Conservation (phyloP, 208 protist genomes). For the Lotmaria passim region DNA sequence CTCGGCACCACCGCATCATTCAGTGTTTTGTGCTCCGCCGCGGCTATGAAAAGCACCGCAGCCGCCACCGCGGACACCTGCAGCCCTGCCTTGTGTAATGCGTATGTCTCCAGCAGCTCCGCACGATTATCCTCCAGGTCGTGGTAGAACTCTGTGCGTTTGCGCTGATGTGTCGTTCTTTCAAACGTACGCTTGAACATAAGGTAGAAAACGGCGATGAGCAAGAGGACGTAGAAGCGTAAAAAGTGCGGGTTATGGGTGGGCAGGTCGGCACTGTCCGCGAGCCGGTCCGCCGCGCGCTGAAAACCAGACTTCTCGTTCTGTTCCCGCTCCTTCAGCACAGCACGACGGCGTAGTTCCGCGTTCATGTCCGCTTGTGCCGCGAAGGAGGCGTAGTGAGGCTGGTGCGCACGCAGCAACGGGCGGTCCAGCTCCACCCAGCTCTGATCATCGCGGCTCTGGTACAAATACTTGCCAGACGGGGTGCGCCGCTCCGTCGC, state of each 20-base stretch:
- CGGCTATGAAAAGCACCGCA: constrained; percentile 67
- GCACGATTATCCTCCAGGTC: constrained; percentile 54
- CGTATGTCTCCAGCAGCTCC: constrained; percentile 49
- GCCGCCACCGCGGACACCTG: constrained; percentile 64
- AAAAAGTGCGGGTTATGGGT: constrained; percentile 55
- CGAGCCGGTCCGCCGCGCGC: constrained; percentile 52
- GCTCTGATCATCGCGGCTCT: constrained; percentile 74
- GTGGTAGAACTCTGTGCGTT: constrained; percentile 57
- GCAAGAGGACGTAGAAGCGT: constrained; percentile 47
- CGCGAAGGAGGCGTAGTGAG: constrained; percentile 73
- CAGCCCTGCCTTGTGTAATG: constrained; percentile 46
- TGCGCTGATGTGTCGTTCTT: constrained; percentile 45
- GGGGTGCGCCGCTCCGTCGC: constrained; percentile 72
- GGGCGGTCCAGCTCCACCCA: constrained; percentile 78
- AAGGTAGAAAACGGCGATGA: constrained; percentile 54
- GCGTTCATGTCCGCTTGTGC: constrained; percentile 63
- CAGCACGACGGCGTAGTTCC: constrained; percentile 63
- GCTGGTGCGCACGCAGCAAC: constrained; percentile 61
- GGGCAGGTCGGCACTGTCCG: constrained; percentile 72
- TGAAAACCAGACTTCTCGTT: constrained; percentile 79
- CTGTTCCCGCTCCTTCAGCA: constrained; percentile 64
- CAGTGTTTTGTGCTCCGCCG: constrained; percentile 44
- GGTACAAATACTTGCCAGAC: constrained; percentile 74
- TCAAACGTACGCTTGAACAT: constrained; percentile 76
- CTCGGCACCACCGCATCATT: constrained; percentile 52